These are phyloP conservation scores for Claviceps sp. DNA, from an alignment of 2,329 filamentous ascomycete species.

Conservation along the genomic window DNA sequence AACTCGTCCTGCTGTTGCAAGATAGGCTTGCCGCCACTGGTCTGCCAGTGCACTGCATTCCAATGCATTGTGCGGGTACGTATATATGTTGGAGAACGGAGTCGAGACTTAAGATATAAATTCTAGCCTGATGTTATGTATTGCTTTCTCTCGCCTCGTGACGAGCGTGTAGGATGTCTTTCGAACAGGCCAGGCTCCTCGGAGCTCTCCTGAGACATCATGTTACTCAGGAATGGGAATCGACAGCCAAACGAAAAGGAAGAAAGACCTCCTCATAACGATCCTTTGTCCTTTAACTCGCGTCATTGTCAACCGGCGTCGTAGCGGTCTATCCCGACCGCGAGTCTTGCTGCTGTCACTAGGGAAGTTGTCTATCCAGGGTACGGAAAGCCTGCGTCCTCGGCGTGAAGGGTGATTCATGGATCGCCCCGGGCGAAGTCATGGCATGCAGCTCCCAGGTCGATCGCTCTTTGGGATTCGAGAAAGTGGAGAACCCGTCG, in stretches of 20 bases:
- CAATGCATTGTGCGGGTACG: too few relatives aligned
- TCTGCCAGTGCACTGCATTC: too few relatives aligned
- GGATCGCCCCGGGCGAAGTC: conserved; percentile 18
- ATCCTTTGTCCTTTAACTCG: background rate
- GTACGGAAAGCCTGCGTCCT: conserved; percentile 55
- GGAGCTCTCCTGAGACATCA: too few relatives aligned
- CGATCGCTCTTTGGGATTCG: conserved; percentile 27
- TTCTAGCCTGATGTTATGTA: too few relatives aligned
- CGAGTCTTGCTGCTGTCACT: conserved; percentile 23
- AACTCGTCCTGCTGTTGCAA: too few relatives aligned
- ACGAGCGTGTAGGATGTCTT: too few relatives aligned
- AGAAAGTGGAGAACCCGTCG: conserved; percentile 23
- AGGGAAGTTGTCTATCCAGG: conserved; percentile 43
- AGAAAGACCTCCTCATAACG: background rate
- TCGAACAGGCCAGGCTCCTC: too few relatives aligned
- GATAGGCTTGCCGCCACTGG: too few relatives aligned
- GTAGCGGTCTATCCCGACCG: background rate
- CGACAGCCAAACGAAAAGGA: background rate
- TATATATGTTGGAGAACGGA: too few relatives aligned
- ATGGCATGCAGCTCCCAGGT: conserved; percentile 47
- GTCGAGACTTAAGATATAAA: too few relatives aligned
- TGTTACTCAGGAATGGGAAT: too few relatives aligned
- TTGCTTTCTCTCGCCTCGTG: too few relatives aligned
- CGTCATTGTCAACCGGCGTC: background rate
- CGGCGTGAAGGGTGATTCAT: conserved; percentile 43